These are phyloP conservation scores for Ascoidea asiatica DNA, from an alignment of 805 yeast genomes.

Conservation along the genomic window DNA sequence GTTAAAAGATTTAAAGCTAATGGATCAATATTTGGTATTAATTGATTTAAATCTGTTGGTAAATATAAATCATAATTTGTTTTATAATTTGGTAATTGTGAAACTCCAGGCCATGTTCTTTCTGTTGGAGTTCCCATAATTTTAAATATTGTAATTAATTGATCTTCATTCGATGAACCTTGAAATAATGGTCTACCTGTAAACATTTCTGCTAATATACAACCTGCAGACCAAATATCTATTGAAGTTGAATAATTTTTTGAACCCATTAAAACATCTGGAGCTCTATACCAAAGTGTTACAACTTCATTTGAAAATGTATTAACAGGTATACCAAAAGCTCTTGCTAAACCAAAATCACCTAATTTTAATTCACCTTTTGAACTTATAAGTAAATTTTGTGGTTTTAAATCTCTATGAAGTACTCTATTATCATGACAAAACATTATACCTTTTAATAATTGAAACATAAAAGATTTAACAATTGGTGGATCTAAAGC, in stretches of 20 bases:
- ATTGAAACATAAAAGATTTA: slow-evolving; percentile 88
- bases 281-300: slow-evolving; percentile 96
- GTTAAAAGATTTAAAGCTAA: slow-evolving; percentile 58
- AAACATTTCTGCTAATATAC: slow-evolving; percentile 96
- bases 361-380: slow-evolving; percentile 91
- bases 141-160: slow-evolving; percentile 79
- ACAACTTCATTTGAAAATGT: slow-evolving; percentile 97
- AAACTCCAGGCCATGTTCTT: slow-evolving; percentile 94
- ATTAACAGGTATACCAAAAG: slow-evolving; percentile 95
- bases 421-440: slow-evolving; percentile 79
- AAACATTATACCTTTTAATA: slow-evolving; percentile 77
- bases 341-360: slow-evolving; percentile 94
- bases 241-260: slow-evolving; percentile 93
- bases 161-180: slow-evolving; percentile 94
- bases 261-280: slow-evolving; percentile 90
- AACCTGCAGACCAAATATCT: slow-evolving; percentile 98
- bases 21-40: slow-evolving; percentile 58
- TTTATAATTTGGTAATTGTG: slow-evolving; percentile 77
- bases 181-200: slow-evolving; percentile 97
- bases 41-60: slow-evolving; percentile 68
- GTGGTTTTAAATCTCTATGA: slow-evolving; percentile 85
- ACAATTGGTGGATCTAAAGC: slow-evolving; percentile 63
- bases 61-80: slow-evolving; percentile 74
- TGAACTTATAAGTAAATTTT: slow-evolving; percentile 73
- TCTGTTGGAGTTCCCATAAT: slow-evolving; percentile 96